These are phyloP conservation scores for Aspergillus homomorphus DNA, from an alignment of 495 filamentous ascomycete genomes.

Conservation along the genomic window DNA sequence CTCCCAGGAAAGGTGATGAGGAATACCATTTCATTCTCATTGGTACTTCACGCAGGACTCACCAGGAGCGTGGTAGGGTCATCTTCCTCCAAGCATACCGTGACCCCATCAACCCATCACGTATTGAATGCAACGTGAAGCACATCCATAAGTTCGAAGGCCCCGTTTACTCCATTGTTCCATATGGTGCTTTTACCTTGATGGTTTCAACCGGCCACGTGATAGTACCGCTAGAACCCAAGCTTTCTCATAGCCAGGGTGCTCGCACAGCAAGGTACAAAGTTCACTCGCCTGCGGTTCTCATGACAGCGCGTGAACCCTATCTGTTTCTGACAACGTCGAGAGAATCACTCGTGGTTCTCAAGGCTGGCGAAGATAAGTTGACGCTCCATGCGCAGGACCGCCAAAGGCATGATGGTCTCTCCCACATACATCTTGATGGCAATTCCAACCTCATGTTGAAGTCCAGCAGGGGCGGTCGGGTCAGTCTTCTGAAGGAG, in stretches of 20 bases:
- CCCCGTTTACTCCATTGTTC: constrained; percentile 43
- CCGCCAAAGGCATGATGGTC: constrained; percentile 33
- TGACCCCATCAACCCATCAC: constrained; percentile 23
- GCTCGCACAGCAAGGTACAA: constrained; percentile 25
- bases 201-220: constrained; percentile 39
- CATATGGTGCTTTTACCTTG: constrained; percentile 38
- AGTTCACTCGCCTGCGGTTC: constrained; percentile 41
- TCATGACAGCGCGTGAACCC: constrained; percentile 37
- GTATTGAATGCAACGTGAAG: constrained; percentile 35
- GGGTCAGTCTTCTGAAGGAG: constrained; percentile 31
- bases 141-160: constrained; percentile 35
- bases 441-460: constrained; percentile 29
- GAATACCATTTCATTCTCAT: constrained; percentile 48
- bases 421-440: constrained; percentile 38
- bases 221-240: constrained; percentile 36
- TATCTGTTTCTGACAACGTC: constrained; percentile 46
- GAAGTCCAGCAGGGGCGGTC: constrained; percentile 35
- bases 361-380: constrained; percentile 31
- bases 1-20: constrained; percentile 36
- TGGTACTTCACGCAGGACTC: constrained; percentile 35
- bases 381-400: constrained; percentile 34
- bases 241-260: constrained; percentile 32
- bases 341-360: constrained; percentile 39
- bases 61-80: constrained; percentile 31
- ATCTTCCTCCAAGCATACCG: constrained; percentile 36